Conservation (phyloP, 2,329 filamentous ascomycete species). For the Sarocladium brachiariae region DNA sequence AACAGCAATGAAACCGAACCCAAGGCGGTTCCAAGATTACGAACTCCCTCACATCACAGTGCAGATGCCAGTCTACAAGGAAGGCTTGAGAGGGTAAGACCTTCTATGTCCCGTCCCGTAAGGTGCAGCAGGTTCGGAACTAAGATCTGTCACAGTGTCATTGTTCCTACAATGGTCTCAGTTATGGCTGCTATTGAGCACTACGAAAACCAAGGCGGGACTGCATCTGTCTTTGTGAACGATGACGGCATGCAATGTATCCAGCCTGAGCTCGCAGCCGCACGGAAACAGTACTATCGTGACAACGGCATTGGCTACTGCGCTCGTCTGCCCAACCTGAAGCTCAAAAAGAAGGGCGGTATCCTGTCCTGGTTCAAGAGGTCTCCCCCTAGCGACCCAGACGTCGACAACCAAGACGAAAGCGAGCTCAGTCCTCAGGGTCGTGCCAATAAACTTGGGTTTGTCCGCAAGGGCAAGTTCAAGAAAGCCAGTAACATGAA, state of each 20-base stretch:
- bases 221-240: conserved; percentile 51
- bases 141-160: neutral
- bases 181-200: conserved; percentile 42
- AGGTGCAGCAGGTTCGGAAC: neutral
- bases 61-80: conserved; percentile 37
- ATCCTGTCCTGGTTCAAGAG: conserved; percentile 44
- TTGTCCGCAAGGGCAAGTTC: conserved; percentile 55
- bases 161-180: conserved; percentile 36
- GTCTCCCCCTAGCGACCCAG: neutral
- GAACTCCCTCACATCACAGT: conserved; percentile 35
- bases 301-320: conserved; percentile 43
- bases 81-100: conserved; percentile 18
- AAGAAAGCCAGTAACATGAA: conserved; percentile 76
- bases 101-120: neutral
- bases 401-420: conserved; percentile 21
- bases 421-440: conserved; percentile 22
- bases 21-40: conserved; percentile 25
- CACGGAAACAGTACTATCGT: conserved; percentile 38
- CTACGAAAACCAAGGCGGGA: conserved; percentile 39
- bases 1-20: conserved; percentile 20
- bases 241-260: conserved; percentile 54
- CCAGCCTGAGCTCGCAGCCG: conserved; percentile 34
- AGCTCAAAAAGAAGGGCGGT: conserved; percentile 29
- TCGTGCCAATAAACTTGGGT: conserved; percentile 33
- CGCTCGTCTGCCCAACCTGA: conserved; percentile 37